Evolutionary conservation across 2,329 filamentous ascomycete genomes (phyloP).

Genomic region (Colletotrichum sp.): DNA sequence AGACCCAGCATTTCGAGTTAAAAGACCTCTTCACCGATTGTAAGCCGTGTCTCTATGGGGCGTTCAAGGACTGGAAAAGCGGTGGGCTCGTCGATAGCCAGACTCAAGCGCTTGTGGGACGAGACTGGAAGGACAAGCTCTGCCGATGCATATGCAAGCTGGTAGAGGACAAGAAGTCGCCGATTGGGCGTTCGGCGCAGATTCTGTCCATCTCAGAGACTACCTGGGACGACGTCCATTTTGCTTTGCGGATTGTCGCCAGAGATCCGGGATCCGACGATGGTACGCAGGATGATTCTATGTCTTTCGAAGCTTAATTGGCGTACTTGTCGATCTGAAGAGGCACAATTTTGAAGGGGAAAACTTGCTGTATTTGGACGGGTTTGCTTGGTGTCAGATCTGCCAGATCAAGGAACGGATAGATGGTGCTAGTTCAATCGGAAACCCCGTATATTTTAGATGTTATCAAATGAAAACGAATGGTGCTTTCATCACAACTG

Average conservation of each 20-base stretch:
- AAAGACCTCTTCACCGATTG: slow-evolving; percentile 65
- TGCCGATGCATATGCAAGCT: slow-evolving; percentile 20
- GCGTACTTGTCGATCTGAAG: too few species aligned
- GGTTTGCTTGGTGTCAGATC: not conserved
- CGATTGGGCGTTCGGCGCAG: not conserved
- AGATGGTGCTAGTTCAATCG: not conserved
- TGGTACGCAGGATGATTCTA: not conserved
- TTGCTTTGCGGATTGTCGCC: not conserved
- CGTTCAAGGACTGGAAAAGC: slow-evolving; percentile 3
- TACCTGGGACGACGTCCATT: slow-evolving; percentile 14
- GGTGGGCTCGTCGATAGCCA: not conserved
- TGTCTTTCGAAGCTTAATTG: not conserved
- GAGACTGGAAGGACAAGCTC: not conserved
- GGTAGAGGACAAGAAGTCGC: not conserved
- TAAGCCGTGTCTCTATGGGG: slow-evolving; percentile 47
- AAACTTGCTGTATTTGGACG: not conserved
- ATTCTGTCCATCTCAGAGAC: slow-evolving; percentile 18
- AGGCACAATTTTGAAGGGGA: not conserved
- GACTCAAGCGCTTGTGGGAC: not conserved
- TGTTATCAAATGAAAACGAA: too few species aligned
- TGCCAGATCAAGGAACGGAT: not conserved
- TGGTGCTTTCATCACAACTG: too few species aligned
- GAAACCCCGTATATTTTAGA: too few species aligned
- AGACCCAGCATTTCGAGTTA: slow-evolving; percentile 68
- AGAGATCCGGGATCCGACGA: not conserved